Evolutionary conservation across 768 basidiomycete genomes (phyloP).

Genomic region (button mushroom (Agaricus bisporus)): DNA sequence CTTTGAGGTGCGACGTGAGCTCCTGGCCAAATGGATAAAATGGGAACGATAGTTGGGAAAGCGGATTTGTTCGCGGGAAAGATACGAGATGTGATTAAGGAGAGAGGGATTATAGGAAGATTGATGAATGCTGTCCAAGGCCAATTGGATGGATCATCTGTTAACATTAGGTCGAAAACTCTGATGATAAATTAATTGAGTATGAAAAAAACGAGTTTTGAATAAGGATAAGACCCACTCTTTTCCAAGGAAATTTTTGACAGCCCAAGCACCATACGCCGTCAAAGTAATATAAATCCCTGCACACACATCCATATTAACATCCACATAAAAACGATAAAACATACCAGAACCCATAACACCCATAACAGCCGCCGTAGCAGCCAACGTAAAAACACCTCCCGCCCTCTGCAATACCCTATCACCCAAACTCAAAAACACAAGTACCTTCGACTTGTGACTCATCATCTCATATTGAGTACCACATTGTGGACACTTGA

Average conservation of each 20-base stretch:
- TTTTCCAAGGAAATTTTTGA: conserved; percentile 61
- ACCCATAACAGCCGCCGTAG: conserved; percentile 42
- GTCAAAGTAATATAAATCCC: conserved; percentile 46
- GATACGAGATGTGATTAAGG: conserved; percentile 59
- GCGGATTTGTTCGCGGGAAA: conserved; percentile 23
- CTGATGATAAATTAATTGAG: no score
- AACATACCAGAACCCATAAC: conserved; percentile 58
- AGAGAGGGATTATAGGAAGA: conserved; percentile 65
- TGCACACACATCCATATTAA: no score
- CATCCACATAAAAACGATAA: no score
- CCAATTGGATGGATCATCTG: conserved; percentile 69
- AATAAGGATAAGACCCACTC: conserved; percentile 37
- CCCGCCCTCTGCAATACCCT: conserved; percentile 43
- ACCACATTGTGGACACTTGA: conserved; percentile 79
- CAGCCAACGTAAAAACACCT: conserved; percentile 43
- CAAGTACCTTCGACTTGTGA: conserved; percentile 47
- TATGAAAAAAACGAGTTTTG: no score
- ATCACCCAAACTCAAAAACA: conserved; percentile 46
- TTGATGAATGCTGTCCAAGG: conserved; percentile 72
- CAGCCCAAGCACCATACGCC: conserved; percentile 67
- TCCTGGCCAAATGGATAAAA: conserved; percentile 42
- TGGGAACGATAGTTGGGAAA: conserved; percentile 34
- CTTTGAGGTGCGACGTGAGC: conserved; percentile 28
- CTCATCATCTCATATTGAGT: conserved; percentile 63
- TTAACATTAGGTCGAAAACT: conserved; percentile 59